phyloP scores from a whole-genome alignment of 257 asterid species.

The Rubia yunnanensis region DNA sequence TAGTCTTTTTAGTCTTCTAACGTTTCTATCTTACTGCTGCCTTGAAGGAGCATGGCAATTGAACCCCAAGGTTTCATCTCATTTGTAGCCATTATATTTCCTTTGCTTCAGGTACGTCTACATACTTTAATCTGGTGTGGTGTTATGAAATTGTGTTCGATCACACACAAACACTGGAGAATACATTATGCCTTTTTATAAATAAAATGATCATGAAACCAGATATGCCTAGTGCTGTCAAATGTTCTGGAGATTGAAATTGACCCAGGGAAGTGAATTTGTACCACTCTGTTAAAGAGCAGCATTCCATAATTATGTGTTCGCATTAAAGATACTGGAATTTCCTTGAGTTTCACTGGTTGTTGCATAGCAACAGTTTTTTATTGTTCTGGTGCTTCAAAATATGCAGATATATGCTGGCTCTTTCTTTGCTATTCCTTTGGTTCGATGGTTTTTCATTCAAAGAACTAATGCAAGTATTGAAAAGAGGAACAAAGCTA shows the following conservation, averaged over 20 bases:
- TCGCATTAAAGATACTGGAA: not conserved
- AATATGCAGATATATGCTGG: constrained; percentile 84
- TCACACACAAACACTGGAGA: not conserved
- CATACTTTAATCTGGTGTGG: not conserved
- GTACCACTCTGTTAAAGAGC: not conserved
- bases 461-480: constrained; percentile 58
- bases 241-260: not conserved
- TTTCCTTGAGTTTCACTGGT: too few species aligned
- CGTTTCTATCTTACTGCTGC: constrained; percentile 17
- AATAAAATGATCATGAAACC: not conserved
- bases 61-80: constrained; percentile 61
- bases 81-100: constrained; percentile 71
- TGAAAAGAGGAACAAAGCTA: constrained; percentile 53
- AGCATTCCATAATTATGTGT: not conserved
- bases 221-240: not conserved
- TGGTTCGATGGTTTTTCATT: constrained; percentile 66
- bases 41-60: constrained; percentile 62
- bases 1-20: constrained; percentile 21
- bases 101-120: constrained; percentile 75
- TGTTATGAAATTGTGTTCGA: constrained; percentile 2
- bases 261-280: not conserved
- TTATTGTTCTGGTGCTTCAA: not conserved
- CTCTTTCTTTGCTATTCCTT: constrained; percentile 89
- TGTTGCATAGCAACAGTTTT: too few species aligned
- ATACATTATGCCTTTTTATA: not conserved